Base-by-base conservation (phyloP, 306 rosid species). In the Castanospermum australe region DNA sequence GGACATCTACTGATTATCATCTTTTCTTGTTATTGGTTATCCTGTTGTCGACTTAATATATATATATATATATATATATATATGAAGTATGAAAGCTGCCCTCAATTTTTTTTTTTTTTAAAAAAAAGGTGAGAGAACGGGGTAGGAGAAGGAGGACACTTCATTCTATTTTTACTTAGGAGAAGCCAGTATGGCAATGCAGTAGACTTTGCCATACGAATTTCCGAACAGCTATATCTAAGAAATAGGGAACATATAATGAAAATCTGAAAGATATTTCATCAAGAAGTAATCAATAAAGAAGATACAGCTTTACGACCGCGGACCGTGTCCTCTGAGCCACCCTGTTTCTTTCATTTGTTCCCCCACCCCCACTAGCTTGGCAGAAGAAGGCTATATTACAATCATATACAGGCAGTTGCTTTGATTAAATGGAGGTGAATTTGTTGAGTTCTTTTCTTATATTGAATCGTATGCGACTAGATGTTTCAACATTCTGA, bases 181-280 rank as follows among this genome's bases (percentile, higher is more conserved):
- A 47, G 41, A 45, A 45, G 22, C 59, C 52, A 36, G 33, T 50
- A 47, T 28, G 28, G 61, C 51, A 47, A 65, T 32, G 68, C 41
- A 73, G 64, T 17, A 18, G 1, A 52, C 11, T 6, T 61, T 71
- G 36, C 39, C 28, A 39, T 12, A 22, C 25, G 14, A 67, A 17
- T 28, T 55, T n/a, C n/a, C n/a, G n/a, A n/a, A n/a, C n/a, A n/a
- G 67, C 70, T 38, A 41, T n/a, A 67, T 41, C 20, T 57, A 39
- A 63, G 22, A 80, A 61, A 80, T 63, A 52, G 51, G 68, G 54
- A 64, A 21, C 81, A 81, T 12, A 51, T 50, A 48, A 64, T 44
- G 22, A 75, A n/a, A n/a, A 61, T 61, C 15, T 30, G 60, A 41
- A 56, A 21, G 10, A 75, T 28, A 42, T 59, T 73, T 38, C 30